Percentiles rank a stretch among this genome's conserved stretches.
Conservation (phyloP, 495 filamentous ascomycete genomes). For the Lepraria neglecta region DNA sequence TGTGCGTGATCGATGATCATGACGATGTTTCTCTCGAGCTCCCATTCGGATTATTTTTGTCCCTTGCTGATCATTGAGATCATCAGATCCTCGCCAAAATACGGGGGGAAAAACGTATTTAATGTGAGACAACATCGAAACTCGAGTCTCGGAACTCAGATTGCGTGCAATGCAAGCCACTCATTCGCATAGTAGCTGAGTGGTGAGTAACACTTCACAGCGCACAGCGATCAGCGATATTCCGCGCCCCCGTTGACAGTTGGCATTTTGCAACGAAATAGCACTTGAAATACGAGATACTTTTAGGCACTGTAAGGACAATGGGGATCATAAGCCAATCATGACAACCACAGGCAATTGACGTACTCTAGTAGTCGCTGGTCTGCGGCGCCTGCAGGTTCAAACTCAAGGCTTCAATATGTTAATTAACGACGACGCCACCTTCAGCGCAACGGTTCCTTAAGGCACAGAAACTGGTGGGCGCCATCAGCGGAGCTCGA, state of each 20-base stretch:
- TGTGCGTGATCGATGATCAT: background rate
- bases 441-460: background rate
- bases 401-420: background rate
- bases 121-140: constrained; percentile 7
- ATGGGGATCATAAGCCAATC: constrained; percentile 4
- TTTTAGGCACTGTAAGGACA: background rate
- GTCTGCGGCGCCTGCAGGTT: constrained; percentile 6
- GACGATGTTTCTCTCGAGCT: no score
- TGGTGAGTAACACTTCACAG: background rate
- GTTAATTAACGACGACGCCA: background rate
- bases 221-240: constrained; percentile 1
- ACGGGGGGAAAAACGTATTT: background rate
- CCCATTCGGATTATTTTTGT: constrained; percentile 2
- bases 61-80: constrained; percentile 22
- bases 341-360: background rate
- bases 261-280: constrained; percentile 10
- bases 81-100: constrained; percentile 11
- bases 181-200: constrained; percentile 10
- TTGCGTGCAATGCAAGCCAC: constrained; percentile 4
- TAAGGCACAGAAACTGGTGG: background rate
- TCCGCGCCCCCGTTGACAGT: constrained; percentile 1
- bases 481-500: background rate
- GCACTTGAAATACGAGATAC: constrained; percentile 7
- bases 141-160: background rate
- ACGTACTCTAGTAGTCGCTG: background rate